phyloP scores from a whole-genome alignment of 768 basidiomycete genomes.

The Russula ochroleuca region DNA sequence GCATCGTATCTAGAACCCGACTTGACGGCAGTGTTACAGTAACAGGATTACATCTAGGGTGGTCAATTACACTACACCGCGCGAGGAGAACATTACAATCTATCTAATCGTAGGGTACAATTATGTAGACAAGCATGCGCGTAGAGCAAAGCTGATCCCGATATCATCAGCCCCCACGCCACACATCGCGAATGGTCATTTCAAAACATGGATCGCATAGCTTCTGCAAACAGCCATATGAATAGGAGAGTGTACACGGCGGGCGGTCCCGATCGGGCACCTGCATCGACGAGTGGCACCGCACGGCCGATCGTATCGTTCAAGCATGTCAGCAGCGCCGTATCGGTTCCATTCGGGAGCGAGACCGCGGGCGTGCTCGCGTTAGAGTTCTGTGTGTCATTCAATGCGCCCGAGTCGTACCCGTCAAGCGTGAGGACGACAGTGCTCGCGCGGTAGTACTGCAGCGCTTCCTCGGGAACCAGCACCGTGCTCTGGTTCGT shows the following conservation, averaged over 20 bases:
- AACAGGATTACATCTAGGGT: no score
- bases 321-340: slow-evolving; percentile 49
- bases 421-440: slow-evolving; percentile 30
- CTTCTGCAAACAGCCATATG: not conserved
- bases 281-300: slow-evolving; percentile 51
- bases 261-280: slow-evolving; percentile 9
- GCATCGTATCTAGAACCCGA: no score
- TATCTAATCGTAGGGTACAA: no score
- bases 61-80: no score
- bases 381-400: slow-evolving; percentile 30
- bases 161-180: no score
- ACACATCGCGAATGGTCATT: not conserved
- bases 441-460: slow-evolving; percentile 32
- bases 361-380: slow-evolving; percentile 43
- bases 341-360: slow-evolving; percentile 51
- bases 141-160: no score
- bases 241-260: not conserved
- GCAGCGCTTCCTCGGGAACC: slow-evolving; percentile 31
- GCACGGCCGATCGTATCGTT: slow-evolving; percentile 58
- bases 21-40: no score
- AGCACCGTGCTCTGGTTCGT: slow-evolving; percentile 20
- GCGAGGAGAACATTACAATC: no score
- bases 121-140: no score
- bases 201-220: slow-evolving; percentile 1
- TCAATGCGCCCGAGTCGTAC: slow-evolving; percentile 31